Percentiles rank a stretch among this genome's conserved stretches.
These are phyloP conservation scores for Aspergillus pseudotamarii DNA, from an alignment of 2,329 filamentous ascomycete species.

Conservation along the genomic window DNA sequence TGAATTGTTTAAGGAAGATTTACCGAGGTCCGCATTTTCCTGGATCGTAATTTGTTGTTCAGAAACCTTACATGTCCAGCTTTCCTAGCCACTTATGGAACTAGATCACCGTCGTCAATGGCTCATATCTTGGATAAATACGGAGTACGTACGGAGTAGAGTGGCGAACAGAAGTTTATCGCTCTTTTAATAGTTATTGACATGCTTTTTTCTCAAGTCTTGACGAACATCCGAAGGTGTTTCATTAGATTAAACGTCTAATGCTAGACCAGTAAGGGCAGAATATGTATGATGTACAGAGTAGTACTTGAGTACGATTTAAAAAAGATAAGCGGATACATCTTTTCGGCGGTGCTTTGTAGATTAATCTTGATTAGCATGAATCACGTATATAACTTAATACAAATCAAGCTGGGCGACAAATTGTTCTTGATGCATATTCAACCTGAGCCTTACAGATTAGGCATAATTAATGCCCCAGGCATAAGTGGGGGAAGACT, in stretches of 20 bases:
- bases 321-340: background rate
- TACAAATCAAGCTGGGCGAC: background rate
- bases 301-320: background rate
- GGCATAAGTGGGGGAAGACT: slow-evolving; percentile 25
- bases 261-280: background rate
- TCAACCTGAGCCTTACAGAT: background rate
- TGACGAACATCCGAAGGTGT: background rate
- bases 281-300: background rate
- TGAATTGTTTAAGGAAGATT: background rate
- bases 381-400: background rate
- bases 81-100: background rate
- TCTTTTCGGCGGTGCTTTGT: background rate
- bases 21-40: background rate
- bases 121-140: background rate
- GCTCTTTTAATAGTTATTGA: background rate
- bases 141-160: background rate
- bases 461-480: slow-evolving; percentile 27
- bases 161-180: too few relatives aligned
- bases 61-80: background rate
- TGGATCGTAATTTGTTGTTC: background rate
- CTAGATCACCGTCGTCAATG: background rate
- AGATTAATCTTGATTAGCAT: background rate
- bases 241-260: background rate
- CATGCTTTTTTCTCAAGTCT: background rate
- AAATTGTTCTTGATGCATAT: background rate